Evolutionary conservation across 805 yeast genomes (phyloP).

Genomic region (Sugiyamaella floridensis): DNA sequence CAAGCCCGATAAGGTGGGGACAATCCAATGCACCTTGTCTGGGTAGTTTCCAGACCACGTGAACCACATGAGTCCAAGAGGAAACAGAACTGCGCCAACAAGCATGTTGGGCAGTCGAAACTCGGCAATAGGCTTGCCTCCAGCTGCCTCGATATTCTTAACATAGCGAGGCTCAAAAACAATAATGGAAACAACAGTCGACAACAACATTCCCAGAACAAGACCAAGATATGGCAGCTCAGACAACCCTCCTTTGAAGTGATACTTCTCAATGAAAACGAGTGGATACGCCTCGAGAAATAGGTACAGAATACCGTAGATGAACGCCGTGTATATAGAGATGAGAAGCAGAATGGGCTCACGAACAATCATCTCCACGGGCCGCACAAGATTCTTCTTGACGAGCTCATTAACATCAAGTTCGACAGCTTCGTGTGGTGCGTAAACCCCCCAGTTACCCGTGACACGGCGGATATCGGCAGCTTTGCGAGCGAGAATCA

Average conservation of each 20-base stretch:
- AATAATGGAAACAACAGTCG: slow-evolving; percentile 46
- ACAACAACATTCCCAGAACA: slow-evolving; percentile 59
- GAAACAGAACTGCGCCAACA: slow-evolving; percentile 61
- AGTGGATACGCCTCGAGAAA: slow-evolving; percentile 69
- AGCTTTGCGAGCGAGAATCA: slow-evolving; percentile 57
- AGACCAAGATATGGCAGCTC: slow-evolving; percentile 76
- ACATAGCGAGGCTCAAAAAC: slow-evolving; percentile 49
- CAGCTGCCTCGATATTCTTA: slow-evolving; percentile 41
- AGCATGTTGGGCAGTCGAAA: slow-evolving; percentile 74
- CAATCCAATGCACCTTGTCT: slow-evolving; percentile 68
- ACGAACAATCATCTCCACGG: slow-evolving; percentile 52
- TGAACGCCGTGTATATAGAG: slow-evolving; percentile 65
- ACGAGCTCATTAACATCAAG: slow-evolving; percentile 51
- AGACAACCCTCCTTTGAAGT: slow-evolving; percentile 50
- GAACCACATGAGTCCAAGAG: slow-evolving; percentile 79
- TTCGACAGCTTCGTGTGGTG: slow-evolving; percentile 61
- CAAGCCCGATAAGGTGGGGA: slow-evolving; percentile 60
- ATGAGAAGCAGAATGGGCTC: slow-evolving; percentile 67
- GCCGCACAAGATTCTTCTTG: slow-evolving; percentile 58
- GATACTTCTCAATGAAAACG: slow-evolving; percentile 57
- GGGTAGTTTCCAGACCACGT: slow-evolving; percentile 83
- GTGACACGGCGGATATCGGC: slow-evolving; percentile 53
- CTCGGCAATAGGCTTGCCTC: slow-evolving; percentile 68
- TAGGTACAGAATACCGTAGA: slow-evolving; percentile 70
- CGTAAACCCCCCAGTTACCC: slow-evolving; percentile 74